These are phyloP conservation scores for Colletotrichum plurivorum DNA, from an alignment of 2,329 filamentous ascomycete genomes.

Conservation along the genomic window DNA sequence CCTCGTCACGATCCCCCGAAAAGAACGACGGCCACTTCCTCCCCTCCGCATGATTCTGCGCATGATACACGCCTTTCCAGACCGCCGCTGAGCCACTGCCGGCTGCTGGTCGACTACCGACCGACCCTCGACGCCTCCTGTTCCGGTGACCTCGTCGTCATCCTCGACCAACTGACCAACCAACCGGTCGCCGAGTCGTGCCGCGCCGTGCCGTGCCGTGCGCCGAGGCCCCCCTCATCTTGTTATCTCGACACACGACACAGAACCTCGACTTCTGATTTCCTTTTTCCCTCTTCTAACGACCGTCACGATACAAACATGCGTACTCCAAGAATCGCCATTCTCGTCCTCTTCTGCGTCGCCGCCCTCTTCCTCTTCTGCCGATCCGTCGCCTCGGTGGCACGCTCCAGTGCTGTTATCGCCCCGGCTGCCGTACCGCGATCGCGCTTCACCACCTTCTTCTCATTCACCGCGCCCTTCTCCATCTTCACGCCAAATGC, in stretches of 20 bases:
- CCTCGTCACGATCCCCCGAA: neutral
- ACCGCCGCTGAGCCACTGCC: slow-evolving; percentile 37
- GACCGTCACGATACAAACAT: slow-evolving; percentile 53
- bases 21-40: neutral
- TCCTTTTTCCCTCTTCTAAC: slow-evolving; percentile 8
- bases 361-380: slow-evolving; percentile 69
- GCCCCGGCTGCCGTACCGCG: slow-evolving; percentile 46
- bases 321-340: slow-evolving; percentile 68
- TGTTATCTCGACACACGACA: slow-evolving; percentile 9
- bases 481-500: slow-evolving; percentile 96
- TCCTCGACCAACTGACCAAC: slow-evolving; percentile 3
- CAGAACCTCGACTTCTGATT: slow-evolving; percentile 13
- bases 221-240: slow-evolving; percentile 2
- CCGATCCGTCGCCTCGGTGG: slow-evolving; percentile 63
- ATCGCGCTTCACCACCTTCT: slow-evolving; percentile 68
- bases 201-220: neutral
- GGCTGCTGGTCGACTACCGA: slow-evolving; percentile 25
- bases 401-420: slow-evolving; percentile 41
- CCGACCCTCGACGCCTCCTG: neutral
- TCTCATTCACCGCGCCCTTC: slow-evolving; percentile 82
- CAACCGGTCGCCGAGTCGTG: slow-evolving; percentile 7
- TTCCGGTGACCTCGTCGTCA: slow-evolving; percentile 8
- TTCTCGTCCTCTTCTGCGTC: slow-evolving; percentile 67
- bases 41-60: slow-evolving; percentile 32
- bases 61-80: slow-evolving; percentile 26